Percentiles rank a stretch among this genome's conserved stretches.
phyloP scores from a whole-genome alignment of 192 early-diverging fungal genomes.

The Coemansia sp. region DNA sequence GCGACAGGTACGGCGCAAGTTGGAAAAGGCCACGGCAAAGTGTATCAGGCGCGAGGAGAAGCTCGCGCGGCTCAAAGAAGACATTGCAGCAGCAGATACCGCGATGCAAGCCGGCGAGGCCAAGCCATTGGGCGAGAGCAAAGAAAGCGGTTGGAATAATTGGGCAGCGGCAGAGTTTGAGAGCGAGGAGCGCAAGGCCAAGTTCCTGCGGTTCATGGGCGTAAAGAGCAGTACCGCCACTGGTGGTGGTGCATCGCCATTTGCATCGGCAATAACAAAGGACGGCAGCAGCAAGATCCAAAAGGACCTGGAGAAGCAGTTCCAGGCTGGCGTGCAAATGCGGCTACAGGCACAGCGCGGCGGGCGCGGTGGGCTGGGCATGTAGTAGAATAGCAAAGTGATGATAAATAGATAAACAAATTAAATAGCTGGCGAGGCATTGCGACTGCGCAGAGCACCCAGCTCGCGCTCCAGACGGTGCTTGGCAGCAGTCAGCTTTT shows the following conservation, averaged over 20 bases:
- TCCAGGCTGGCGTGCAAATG: conserved; percentile 25
- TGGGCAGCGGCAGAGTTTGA: conserved; percentile 42
- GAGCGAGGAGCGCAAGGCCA: conserved; percentile 39
- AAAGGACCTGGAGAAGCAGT: conserved; percentile 48
- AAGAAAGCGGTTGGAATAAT: conserved; percentile 41
- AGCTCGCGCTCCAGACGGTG: conserved; percentile 52
- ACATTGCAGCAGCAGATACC: background rate
- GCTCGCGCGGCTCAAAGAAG: background rate
- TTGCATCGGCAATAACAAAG: conserved; percentile 47
- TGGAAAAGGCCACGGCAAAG: conserved; percentile 1
- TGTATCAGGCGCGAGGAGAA: background rate
- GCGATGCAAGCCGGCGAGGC: background rate
- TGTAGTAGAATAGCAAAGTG: conserved; percentile 16
- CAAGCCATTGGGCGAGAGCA: background rate
- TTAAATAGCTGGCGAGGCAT: conserved; percentile 33
- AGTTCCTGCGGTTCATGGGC: conserved; percentile 51
- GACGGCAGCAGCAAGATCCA: conserved; percentile 25
- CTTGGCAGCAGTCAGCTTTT: conserved; percentile 39
- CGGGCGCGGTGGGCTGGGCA: conserved; percentile 41
- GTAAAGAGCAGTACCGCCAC: conserved; percentile 1
- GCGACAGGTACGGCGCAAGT: conserved; percentile 3
- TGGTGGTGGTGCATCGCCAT: conserved; percentile 18
- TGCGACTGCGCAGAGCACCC: conserved; percentile 40
- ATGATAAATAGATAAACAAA: background rate
- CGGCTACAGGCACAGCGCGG: conserved; percentile 31